phyloP scores from a whole-genome alignment of 495 filamentous ascomycete genomes.

The Glonium stellatum region DNA sequence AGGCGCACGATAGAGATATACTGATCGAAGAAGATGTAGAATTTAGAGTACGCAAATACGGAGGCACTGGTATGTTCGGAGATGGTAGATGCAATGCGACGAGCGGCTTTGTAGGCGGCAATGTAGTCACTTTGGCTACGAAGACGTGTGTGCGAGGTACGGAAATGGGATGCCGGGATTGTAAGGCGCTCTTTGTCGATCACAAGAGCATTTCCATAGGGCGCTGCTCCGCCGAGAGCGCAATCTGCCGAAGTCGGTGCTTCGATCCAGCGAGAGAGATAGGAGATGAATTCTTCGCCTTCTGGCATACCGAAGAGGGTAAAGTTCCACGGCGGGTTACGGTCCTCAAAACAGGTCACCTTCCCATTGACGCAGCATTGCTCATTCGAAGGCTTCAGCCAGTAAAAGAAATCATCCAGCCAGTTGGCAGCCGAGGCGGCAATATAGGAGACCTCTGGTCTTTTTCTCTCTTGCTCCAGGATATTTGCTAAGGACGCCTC shows the following conservation, averaged over 20 bases:
- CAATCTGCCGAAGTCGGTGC: constrained; percentile 76
- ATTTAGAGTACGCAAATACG: constrained; percentile 91
- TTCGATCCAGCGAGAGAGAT: constrained; percentile 72
- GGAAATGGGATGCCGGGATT: constrained; percentile 80
- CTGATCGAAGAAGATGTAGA: constrained; percentile 99
- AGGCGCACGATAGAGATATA: constrained; percentile 78
- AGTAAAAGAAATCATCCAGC: constrained; percentile 93
- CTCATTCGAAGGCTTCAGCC: constrained; percentile 81
- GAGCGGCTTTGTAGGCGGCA: constrained; percentile 76
- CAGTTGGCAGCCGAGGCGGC: constrained; percentile 89
- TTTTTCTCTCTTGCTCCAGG: constrained; percentile 85
- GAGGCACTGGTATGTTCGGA: constrained; percentile 59
- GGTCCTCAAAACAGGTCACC: constrained; percentile 68
- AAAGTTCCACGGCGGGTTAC: constrained; percentile 77
- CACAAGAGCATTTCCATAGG: constrained; percentile 79
- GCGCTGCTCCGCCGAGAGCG: constrained; percentile 77
- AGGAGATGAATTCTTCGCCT: constrained; percentile 79
- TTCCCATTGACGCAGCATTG: constrained; percentile 61
- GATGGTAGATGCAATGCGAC: constrained; percentile 75
- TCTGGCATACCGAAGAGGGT: constrained; percentile 86
- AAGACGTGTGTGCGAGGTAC: constrained; percentile 79
- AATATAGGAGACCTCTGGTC: constrained; percentile 83
- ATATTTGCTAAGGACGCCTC: constrained; percentile 77
- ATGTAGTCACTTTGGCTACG: constrained; percentile 91
- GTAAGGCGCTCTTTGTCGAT: constrained; percentile 58